Base-by-base conservation (phyloP, 208 protist genomes). In the Porcisia deanei region DNA sequence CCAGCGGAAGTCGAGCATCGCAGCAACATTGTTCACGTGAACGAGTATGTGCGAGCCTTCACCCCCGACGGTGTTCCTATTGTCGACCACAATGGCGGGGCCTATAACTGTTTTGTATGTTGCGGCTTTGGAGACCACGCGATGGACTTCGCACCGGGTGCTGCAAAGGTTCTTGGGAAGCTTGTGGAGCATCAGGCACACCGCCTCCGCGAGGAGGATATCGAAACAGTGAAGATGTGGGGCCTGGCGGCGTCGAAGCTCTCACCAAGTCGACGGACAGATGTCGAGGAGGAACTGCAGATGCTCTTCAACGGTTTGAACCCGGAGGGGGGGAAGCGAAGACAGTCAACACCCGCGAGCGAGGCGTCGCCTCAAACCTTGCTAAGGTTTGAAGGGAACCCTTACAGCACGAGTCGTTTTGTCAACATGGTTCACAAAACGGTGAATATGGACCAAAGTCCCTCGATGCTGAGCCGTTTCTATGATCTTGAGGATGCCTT, bases 81-180 rank as follows among this genome's bases (percentile, higher is more conserved):
- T 22, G 79, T 96, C 37, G 77, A 91, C 55, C 83, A 90, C 78
- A 88, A 82, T 64, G 93, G 93, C 8, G 86, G 85, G 4, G 64
- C 88, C 49, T 94, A 92, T 82, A 97, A 97, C 80, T 87, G 80
- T 39, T 97, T 95, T 75, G 90, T 96, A 16, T 97, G 93, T 80
- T 75, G 86, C 66, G 93, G 90, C 41, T 96, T 97, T 75, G 93
- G 93, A 37, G 91, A 97, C 80, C 90, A 95, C 75, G 88, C 85
- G 10, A 70, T 85, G 55, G 91, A 96, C 76, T 90, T 95, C 49
- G 93, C 90, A 0, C 91, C 91, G 0, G 93, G 88, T 37, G 82
- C 93, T 16, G 90, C 91, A 4, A 88, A 88, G 54, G 85, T 96
- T 52, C 71, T 97, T 3, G 80, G 83, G n/a, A 89, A 93, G 80